phyloP scores from a whole-genome alignment of 139 green algal genomes.

The Chlamydomonas applanata region DNA sequence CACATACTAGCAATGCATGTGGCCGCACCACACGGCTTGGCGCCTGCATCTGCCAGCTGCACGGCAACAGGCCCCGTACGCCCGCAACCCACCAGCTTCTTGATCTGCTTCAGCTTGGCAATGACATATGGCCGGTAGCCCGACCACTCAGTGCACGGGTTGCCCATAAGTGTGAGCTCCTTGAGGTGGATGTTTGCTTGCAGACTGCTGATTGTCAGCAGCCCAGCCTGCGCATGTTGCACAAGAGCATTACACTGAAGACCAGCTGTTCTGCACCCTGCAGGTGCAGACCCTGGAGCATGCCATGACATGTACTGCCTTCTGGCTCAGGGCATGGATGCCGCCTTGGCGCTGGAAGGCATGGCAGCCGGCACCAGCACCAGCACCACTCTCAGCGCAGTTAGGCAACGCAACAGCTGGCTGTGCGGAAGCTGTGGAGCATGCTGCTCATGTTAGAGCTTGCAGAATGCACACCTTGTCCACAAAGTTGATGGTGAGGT shows the following conservation, averaged over 20 bases:
- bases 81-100: slow-evolving; percentile 49
- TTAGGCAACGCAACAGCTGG: too few relatives aligned
- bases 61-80: too few relatives aligned
- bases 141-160: slow-evolving; percentile 83
- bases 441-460: too few relatives aligned
- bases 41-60: background rate
- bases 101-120: slow-evolving; percentile 70
- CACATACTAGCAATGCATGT: background rate
- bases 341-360: background rate
- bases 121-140: slow-evolving; percentile 81
- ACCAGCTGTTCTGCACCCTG: too few relatives aligned
- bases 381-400: too few relatives aligned
- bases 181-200: slow-evolving; percentile 24
- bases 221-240: slow-evolving; percentile 17
- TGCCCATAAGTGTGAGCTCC: slow-evolving; percentile 84
- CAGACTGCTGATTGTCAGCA: slow-evolving; percentile 59
- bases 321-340: too few relatives aligned
- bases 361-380: background rate
- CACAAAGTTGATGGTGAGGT: slow-evolving; percentile 92
- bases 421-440: too few relatives aligned
- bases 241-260: too few relatives aligned
- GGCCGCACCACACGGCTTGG: background rate
- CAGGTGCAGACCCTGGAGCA: too few relatives aligned
- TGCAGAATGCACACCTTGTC: slow-evolving; percentile 44
- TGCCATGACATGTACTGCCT: too few relatives aligned